Evolutionary conservation across 2,329 filamentous ascomycete species (phyloP).

Genomic region (Neodidymelliopsis sp.): DNA sequence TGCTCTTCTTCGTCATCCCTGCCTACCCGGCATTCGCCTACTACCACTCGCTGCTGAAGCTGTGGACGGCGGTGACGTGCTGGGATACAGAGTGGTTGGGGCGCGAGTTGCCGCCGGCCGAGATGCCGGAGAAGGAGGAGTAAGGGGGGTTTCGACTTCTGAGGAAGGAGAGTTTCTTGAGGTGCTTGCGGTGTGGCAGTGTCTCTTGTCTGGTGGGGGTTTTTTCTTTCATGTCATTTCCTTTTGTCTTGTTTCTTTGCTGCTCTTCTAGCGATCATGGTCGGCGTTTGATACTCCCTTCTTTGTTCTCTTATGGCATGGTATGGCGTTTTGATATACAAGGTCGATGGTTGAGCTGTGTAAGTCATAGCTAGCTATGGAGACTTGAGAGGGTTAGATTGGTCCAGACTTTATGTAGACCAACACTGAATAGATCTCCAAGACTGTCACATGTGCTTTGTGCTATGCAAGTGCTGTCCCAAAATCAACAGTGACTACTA

Average conservation of each 20-base stretch:
- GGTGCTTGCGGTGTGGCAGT: neutral
- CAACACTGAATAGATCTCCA: too few species aligned
- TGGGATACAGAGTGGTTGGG: constrained; percentile 29
- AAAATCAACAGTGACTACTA: too few species aligned
- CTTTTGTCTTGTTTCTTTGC: neutral
- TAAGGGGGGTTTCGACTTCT: neutral
- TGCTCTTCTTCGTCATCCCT: constrained; percentile 30
- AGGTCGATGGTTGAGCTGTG: neutral
- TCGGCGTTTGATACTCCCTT: neutral
- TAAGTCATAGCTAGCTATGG: too few species aligned
- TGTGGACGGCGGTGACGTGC: constrained; percentile 23
- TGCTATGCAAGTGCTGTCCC: too few species aligned
- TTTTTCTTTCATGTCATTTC: neutral
- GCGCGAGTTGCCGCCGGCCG: constrained; percentile 8
- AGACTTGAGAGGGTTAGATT: too few species aligned
- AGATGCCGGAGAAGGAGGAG: neutral
- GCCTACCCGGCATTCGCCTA: constrained; percentile 28
- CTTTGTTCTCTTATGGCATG: neutral
- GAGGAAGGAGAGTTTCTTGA: too few species aligned
- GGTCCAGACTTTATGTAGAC: too few species aligned
- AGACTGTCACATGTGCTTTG: too few species aligned
- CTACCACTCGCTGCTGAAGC: constrained; percentile 28
- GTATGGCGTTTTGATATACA: neutral
- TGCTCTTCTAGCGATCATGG: neutral
- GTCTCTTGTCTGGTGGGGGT: neutral